Conservation (phyloP, 805 yeast genomes). For the Sugiyamaella boreocaroliniensis region DNA sequence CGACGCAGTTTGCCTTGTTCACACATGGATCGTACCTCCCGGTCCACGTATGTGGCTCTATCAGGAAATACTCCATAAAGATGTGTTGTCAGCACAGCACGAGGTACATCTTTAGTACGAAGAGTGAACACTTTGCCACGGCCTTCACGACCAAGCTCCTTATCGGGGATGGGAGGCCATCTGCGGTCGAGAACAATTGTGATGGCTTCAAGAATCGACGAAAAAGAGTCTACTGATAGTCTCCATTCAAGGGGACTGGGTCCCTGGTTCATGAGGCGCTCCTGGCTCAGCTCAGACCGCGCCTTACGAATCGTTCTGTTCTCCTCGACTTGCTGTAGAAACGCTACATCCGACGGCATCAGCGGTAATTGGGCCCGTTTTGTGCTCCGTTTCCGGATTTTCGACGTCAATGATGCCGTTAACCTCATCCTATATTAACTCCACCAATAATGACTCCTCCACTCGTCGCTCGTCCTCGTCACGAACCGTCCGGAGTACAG, state of each 20-base stretch:
- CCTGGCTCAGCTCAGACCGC: conserved; percentile 14
- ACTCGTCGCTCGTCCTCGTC: no score
- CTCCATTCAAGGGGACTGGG: conserved; percentile 18
- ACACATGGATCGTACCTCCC: conserved; percentile 23
- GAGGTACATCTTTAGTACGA: conserved; percentile 26
- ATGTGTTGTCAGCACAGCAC: conserved; percentile 29
- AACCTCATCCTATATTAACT: conserved; percentile 8
- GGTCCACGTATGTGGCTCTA: conserved; percentile 33
- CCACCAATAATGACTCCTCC: not conserved
- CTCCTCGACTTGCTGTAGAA: conserved; percentile 19
- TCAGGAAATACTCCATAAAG: conserved; percentile 32
- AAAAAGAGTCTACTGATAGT: not conserved
- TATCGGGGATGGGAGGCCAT: conserved; percentile 31
- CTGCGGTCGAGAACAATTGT: conserved; percentile 20
- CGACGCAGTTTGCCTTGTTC: conserved; percentile 24
- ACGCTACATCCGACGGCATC: conserved; percentile 19
- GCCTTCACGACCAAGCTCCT: conserved; percentile 23
- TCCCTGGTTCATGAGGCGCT: conserved; percentile 15
- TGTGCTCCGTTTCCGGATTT: not conserved
- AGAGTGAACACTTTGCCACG: conserved; percentile 23
- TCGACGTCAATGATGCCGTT: conserved; percentile 15
- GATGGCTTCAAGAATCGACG: conserved; percentile 21
- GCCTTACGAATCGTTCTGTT: conserved; percentile 15
- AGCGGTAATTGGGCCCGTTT: conserved; percentile 12
- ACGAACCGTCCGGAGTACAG: no score